phyloP scores from a whole-genome alignment of 805 yeast species.

The Zygosaccharomyces gambellarensis region DNA sequence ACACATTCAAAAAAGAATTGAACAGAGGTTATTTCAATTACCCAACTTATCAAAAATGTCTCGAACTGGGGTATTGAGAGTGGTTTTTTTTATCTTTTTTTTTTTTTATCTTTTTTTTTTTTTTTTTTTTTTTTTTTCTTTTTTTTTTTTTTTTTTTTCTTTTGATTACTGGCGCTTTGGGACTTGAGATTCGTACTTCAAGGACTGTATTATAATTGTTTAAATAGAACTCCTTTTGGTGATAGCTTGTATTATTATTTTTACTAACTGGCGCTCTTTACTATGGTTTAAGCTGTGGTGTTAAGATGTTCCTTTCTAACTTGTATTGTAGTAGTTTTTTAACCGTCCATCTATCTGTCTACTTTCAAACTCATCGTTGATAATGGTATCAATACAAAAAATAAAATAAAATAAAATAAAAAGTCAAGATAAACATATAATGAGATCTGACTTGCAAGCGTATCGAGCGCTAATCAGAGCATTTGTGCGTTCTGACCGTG shows the following conservation, averaged over 20 bases:
- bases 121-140: not conserved
- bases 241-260: no score
- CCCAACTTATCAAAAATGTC: slow-evolving; percentile 32
- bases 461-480: slow-evolving; percentile 23
- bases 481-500: slow-evolving; percentile 21
- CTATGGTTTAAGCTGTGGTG: no score
- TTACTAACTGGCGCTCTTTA: no score
- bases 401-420: not conserved
- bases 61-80: not conserved
- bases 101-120: not conserved
- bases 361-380: not conserved
- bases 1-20: slow-evolving; percentile 41
- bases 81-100: not conserved
- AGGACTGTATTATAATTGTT: no score
- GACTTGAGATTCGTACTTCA: no score
- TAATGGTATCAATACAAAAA: not conserved
- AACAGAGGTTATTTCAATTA: slow-evolving; percentile 43
- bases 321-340: no score
- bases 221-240: no score
- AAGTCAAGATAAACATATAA: not conserved
- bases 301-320: no score
- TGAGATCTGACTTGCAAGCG: slow-evolving; percentile 6
- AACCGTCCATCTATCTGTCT: not conserved
- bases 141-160: not conserved
- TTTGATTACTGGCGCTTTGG: not conserved